Conservation (phyloP, 345 rosid genomes). For the Pseudoturritis turrita region DNA sequence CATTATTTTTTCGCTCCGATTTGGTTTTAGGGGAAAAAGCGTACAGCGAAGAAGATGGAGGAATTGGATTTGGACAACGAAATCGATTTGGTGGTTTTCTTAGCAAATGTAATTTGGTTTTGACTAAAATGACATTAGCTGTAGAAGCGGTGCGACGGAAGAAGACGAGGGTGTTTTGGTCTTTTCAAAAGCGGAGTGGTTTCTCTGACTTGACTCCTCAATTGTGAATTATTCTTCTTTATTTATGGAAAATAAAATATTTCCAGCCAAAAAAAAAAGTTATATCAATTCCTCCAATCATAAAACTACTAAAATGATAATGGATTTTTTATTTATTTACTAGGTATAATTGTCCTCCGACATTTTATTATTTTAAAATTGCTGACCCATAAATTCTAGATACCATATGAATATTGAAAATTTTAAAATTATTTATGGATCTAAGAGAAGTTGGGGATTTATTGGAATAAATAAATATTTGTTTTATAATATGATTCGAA, state of each 20-base stretch:
- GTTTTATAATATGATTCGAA: not conserved
- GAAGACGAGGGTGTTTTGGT: constrained; percentile 29
- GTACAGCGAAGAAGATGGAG: constrained; percentile 21
- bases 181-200: constrained; percentile 3
- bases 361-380: no score
- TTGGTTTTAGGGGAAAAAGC: not conserved
- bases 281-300: not conserved
- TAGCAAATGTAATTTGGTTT: not conserved
- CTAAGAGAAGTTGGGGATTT: no score
- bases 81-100: not conserved
- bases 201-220: constrained; percentile 4
- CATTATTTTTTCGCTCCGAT: constrained; percentile 40
- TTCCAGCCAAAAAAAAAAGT: not conserved
- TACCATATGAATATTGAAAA: no score
- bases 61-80: constrained; percentile 16
- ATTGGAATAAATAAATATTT: not conserved
- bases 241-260: no score
- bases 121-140: constrained; percentile 39
- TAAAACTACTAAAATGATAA: not conserved
- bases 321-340: not conserved
- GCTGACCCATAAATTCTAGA: no score
- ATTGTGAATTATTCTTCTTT: no score
- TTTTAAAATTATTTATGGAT: no score
- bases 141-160: constrained; percentile 10
- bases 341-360: not conserved